Conservation (phyloP, 768 basidiomycete genomes). For the Fomitopsis pulvina region DNA sequence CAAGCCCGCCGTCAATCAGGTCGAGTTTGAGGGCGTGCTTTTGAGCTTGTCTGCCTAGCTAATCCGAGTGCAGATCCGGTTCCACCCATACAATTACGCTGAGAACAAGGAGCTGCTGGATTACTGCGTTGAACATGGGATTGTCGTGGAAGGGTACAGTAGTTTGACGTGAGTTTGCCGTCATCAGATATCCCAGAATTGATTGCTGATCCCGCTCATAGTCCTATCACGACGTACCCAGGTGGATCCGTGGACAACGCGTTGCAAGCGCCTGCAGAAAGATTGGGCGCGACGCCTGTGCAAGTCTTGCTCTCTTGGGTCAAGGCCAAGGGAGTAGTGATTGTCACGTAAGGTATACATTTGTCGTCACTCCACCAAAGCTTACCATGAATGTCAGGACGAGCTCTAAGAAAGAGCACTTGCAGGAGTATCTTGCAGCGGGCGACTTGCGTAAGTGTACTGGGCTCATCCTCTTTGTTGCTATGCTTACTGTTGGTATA, state of each 20-base stretch:
- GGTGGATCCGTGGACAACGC: constrained; percentile 61
- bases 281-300: constrained; percentile 47
- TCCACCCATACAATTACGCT: constrained; percentile 69
- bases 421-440: constrained; percentile 62
- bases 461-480: no score
- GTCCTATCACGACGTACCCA: constrained; percentile 52
- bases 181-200: not conserved
- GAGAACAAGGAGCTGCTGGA: constrained; percentile 49
- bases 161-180: constrained; percentile 43
- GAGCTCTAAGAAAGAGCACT: constrained; percentile 49
- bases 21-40: constrained; percentile 10
- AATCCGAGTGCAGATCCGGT: constrained; percentile 40
- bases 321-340: constrained; percentile 54
- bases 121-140: constrained; percentile 47
- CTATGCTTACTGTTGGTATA: not conserved
- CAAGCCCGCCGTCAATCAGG: constrained; percentile 70
- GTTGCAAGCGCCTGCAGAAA: constrained; percentile 43
- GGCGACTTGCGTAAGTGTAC: constrained; percentile 45
- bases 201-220: constrained; percentile 15
- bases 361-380: not conserved
- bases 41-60: not conserved
- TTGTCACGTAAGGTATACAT: constrained; percentile 44
- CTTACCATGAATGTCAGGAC: constrained; percentile 34
- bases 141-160: constrained; percentile 60
- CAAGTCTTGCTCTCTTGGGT: constrained; percentile 72